Conservation (phyloP, 768 basidiomycete species). For the Hysterangium stoloniferum region DNA sequence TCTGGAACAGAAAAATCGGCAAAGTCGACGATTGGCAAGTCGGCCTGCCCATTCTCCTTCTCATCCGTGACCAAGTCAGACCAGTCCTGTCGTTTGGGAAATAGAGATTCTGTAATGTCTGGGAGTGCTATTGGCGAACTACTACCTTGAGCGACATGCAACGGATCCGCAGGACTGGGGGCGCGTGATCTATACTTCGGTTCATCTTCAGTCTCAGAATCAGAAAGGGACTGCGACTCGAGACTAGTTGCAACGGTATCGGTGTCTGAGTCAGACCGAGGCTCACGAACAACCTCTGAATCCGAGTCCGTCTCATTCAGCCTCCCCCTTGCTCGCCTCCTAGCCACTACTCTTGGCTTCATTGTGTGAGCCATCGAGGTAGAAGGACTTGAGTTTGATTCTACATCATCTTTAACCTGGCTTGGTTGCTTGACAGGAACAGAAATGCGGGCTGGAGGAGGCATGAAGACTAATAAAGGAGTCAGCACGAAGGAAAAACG, state of each 20-base stretch:
- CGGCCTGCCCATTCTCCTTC: conserved; percentile 50
- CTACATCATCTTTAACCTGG: background rate
- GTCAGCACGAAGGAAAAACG: too few species aligned
- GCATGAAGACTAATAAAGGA: background rate
- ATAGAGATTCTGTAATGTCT: conserved; percentile 30
- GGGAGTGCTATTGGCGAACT: background rate
- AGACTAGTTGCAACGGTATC: background rate
- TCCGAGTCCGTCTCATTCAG: conserved; percentile 12
- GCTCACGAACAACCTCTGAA: conserved; percentile 16
- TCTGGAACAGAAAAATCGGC: conserved; percentile 36
- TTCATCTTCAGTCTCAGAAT: conserved; percentile 9
- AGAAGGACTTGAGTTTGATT: background rate
- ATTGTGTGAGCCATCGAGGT: background rate
- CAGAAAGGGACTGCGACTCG: conserved; percentile 11
- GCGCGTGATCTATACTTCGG: background rate
- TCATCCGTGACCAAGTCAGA: conserved; percentile 82
- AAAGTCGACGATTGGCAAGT: conserved; percentile 77
- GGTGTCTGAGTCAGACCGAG: conserved; percentile 13
- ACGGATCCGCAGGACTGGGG: conserved; percentile 1
- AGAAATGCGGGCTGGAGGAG: conserved; percentile 12
- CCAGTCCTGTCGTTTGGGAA: conserved; percentile 52
- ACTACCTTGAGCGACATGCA: background rate
- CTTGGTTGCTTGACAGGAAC: conserved; percentile 7
- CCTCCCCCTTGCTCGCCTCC: conserved; percentile 8
- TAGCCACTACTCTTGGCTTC: background rate